Evolutionary conservation across 2,329 filamentous ascomycete genomes (phyloP), one percentile per base, ranked within the genome.

Genomic region (Monilinia laxa): DNA sequence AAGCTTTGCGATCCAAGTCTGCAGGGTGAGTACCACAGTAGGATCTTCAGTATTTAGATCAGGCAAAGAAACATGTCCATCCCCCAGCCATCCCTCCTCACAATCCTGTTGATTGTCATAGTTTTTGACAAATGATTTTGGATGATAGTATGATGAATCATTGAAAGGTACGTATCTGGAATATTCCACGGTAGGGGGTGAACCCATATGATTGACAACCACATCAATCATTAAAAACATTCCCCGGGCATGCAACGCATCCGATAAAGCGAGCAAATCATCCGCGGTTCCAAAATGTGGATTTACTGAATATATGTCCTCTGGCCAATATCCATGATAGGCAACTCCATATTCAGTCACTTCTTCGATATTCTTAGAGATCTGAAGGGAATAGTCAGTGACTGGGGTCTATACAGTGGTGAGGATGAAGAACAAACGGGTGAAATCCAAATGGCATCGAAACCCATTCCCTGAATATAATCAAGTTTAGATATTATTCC

Each of bases 201-300:
- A 68, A 38, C 51, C 69, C 69, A 60, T 71, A 70, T 60, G 71
- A 67, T 55, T 66, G 65, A 81, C 78, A 31, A 83, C 81, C 7
- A 81, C 78, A 68, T 84, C 82, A 62, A 83, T 76, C 81, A 84
- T 67, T 31, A 67, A 45, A 45, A 69, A 56, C 77, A 87, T 88
- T 12, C 77, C 80, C 18, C 83, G 78, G n/a, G 77, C 75, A 71
- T 89, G 86, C 2, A 87, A 76, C 2, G 83, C 85, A 40, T 78
- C 76, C 1, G 86, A 80, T 5, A 90, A 80, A 9, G 79, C 81
- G 70, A 82, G 81, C 65, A 90, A 79, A 70, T 90, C 87, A 18
- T 83, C 79, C 3, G 80, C 80, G 0, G 84, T 85, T 40, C 88
- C 88, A 69, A 85, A 87, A 67, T 85, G 80, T 3, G 80, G 69